Percentiles rank a stretch among this genome's conserved stretches.
These are phyloP conservation scores for Penicillium sumatraense DNA, from an alignment of 2,329 filamentous ascomycete genomes.

Conservation along the genomic window DNA sequence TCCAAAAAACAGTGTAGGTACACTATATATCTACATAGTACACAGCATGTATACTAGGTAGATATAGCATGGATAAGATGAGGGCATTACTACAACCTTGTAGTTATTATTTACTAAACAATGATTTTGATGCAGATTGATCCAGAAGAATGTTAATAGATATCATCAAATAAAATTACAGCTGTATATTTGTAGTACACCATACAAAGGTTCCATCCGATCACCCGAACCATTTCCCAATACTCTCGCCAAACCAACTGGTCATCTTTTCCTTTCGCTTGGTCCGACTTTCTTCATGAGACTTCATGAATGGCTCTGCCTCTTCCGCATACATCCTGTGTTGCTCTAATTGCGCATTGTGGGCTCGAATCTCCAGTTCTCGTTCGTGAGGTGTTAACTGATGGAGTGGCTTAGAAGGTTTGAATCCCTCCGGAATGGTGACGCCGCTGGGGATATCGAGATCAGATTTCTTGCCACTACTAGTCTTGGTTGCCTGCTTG, in stretches of 20 bases:
- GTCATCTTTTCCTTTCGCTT: conserved; percentile 45
- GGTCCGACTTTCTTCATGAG: conserved; percentile 40
- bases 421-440: conserved; percentile 39
- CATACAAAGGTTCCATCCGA: not conserved
- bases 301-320: conserved; percentile 41
- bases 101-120: too few species aligned
- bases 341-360: conserved; percentile 44
- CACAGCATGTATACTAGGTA: too few species aligned
- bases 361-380: conserved; percentile 48
- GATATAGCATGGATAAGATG: too few species aligned
- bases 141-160: too few species aligned
- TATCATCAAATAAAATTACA: conserved; percentile 5
- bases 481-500: conserved; percentile 24
- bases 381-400: conserved; percentile 52
- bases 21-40: too few species aligned
- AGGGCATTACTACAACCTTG: too few species aligned
- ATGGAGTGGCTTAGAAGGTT: conserved; percentile 43
- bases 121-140: too few species aligned
- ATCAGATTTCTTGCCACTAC: conserved; percentile 9
- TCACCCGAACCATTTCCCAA: conserved; percentile 47
- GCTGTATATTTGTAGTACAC: not conserved
- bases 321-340: conserved; percentile 42
- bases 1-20: too few species aligned
- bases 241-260: conserved; percentile 49
- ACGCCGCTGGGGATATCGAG: conserved; percentile 44